These are phyloP conservation scores for Diaporthe ilicicola DNA, from an alignment of 2,329 filamentous ascomycete genomes.

Conservation along the genomic window DNA sequence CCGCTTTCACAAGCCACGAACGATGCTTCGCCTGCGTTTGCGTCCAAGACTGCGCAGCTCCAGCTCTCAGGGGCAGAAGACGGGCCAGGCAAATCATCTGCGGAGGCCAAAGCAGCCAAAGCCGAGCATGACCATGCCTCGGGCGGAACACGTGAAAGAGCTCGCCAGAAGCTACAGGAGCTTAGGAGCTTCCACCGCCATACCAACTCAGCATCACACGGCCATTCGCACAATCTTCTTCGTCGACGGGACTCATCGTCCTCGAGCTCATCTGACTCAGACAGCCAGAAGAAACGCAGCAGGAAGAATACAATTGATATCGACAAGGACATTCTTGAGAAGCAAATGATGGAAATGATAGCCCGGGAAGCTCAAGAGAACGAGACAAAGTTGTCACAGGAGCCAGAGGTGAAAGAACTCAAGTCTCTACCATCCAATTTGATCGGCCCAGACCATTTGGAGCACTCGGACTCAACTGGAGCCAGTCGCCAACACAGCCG, in stretches of 20 bases:
- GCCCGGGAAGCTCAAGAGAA: constrained; percentile 59
- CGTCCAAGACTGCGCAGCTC: constrained; percentile 4
- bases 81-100: constrained; percentile 36
- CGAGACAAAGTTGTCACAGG: constrained; percentile 44
- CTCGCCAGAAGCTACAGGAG: constrained; percentile 67
- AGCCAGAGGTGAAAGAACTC: constrained; percentile 43
- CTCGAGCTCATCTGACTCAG: constrained; percentile 69
- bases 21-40: constrained; percentile 21
- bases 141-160: constrained; percentile 64
- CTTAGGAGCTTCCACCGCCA: constrained; percentile 65
- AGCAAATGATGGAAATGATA: constrained; percentile 70
- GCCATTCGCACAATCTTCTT: constrained; percentile 60
- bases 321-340: constrained; percentile 63
- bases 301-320: constrained; percentile 58
- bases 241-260: constrained; percentile 61
- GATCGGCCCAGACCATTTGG: constrained; percentile 44
- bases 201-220: constrained; percentile 51
- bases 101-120: constrained; percentile 39
- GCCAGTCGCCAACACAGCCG: constrained; percentile 45
- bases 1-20: constrained; percentile 39
- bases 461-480: constrained; percentile 38
- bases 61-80: constrained; percentile 37
- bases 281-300: constrained; percentile 53
- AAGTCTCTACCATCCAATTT: constrained; percentile 45
- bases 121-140: constrained; percentile 54